Percentiles rank a stretch among this genome's conserved stretches.
Conservation (phyloP, 2,329 filamentous ascomycete species). For the Colletotrichum eremochloae region DNA sequence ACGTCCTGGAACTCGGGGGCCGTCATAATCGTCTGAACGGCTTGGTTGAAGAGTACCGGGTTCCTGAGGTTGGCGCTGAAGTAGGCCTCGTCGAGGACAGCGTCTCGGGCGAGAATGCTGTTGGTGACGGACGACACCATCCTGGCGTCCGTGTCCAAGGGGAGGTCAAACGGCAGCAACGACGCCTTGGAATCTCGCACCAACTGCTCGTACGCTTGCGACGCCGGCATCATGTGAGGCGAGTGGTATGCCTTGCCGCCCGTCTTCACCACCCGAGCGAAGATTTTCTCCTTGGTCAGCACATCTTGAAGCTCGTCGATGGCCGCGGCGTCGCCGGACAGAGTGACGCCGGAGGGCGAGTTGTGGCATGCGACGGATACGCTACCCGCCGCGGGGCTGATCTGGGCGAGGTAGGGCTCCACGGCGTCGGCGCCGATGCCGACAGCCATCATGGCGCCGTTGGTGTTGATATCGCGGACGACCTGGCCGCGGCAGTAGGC, state of each 20-base stretch:
- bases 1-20: not conserved
- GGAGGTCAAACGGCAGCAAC: not conserved
- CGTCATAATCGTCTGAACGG: conserved; percentile 27
- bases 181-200: not conserved
- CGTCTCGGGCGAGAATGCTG: conserved; percentile 27
- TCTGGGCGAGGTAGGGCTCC: conserved; percentile 32
- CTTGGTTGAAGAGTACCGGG: conserved; percentile 45
- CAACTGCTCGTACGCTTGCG: conserved; percentile 16
- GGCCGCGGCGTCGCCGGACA: conserved; percentile 44
- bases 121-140: conserved; percentile 15
- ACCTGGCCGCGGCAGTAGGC: conserved; percentile 44
- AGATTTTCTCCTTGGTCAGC: not conserved
- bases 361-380: conserved; percentile 48
- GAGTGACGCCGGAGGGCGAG: conserved; percentile 47
- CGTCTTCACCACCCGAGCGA: conserved; percentile 3
- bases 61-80: conserved; percentile 47
- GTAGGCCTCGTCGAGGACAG: conserved; percentile 41
- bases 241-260: conserved; percentile 59
- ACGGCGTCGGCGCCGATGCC: conserved; percentile 6
- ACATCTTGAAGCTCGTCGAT: conserved; percentile 45
- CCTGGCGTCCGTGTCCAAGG: not conserved
- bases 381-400: conserved; percentile 44
- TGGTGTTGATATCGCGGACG: not conserved
- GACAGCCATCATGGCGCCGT: conserved; percentile 23
- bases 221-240: conserved; percentile 51